phyloP scores from a whole-genome alignment of 306 rosid genomes.

The Glycine latifolia region DNA sequence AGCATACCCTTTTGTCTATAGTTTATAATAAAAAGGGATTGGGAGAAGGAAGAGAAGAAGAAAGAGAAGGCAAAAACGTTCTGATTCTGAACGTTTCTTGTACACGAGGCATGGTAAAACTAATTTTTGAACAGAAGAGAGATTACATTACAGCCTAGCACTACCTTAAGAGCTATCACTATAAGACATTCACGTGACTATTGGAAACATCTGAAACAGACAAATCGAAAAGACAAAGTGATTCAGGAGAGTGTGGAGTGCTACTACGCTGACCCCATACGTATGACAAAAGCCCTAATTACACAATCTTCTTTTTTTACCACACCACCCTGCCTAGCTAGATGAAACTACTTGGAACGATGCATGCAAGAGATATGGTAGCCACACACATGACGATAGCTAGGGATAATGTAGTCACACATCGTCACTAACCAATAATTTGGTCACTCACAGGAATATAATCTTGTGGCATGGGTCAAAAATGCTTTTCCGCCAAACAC shows the following conservation, averaged over 20 bases:
- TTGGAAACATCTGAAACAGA: slow-evolving; percentile 51
- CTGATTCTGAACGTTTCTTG: slow-evolving; percentile 37
- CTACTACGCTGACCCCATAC: slow-evolving; percentile 65
- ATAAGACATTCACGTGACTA: slow-evolving; percentile 78
- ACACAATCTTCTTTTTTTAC: slow-evolving; percentile 31
- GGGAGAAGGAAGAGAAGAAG: background rate
- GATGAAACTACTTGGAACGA: slow-evolving; percentile 1
- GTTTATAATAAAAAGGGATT: slow-evolving; percentile 3
- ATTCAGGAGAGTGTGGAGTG: slow-evolving; percentile 62
- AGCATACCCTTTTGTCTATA: slow-evolving; percentile 33
- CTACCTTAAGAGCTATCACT: slow-evolving; percentile 12
- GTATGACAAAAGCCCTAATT: slow-evolving; percentile 62
- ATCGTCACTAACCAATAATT: slow-evolving; percentile 34
- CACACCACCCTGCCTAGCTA: slow-evolving; percentile 33
- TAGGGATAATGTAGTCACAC: slow-evolving; percentile 46
- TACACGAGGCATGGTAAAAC: background rate
- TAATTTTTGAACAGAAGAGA: slow-evolving; percentile 47
- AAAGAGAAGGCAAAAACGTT: slow-evolving; percentile 39
- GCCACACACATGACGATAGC: slow-evolving; percentile 63
- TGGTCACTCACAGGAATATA: slow-evolving; percentile 18
- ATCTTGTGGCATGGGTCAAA: slow-evolving; percentile 17
- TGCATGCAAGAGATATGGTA: slow-evolving; percentile 44
- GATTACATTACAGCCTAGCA: slow-evolving; percentile 1
- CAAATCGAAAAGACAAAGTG: slow-evolving; percentile 63
- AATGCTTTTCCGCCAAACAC: slow-evolving; percentile 25